Evolutionary conservation across 768 basidiomycete species (phyloP).

Genomic region (Suillus subalutaceus): DNA sequence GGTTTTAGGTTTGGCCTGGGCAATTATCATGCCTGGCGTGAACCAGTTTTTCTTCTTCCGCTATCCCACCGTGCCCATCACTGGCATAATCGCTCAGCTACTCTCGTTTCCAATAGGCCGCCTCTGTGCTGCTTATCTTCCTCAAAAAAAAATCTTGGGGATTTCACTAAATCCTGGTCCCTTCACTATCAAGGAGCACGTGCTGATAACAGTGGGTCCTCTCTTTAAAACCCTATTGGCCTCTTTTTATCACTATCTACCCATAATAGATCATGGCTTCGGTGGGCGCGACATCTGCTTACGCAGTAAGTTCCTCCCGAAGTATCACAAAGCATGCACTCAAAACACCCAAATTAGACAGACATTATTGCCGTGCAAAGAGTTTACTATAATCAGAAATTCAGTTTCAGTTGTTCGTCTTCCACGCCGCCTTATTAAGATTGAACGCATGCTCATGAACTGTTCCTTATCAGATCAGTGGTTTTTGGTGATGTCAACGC

Average conservation of each 20-base stretch:
- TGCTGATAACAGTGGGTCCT: slow-evolving; percentile 55
- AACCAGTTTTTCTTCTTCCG: slow-evolving; percentile 84
- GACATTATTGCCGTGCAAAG: slow-evolving; percentile 79
- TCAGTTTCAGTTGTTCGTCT: slow-evolving; percentile 59
- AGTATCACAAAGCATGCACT: slow-evolving; percentile 9
- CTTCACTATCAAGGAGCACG: slow-evolving; percentile 79
- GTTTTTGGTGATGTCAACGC: slow-evolving; percentile 76
- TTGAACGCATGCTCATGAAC: not conserved
- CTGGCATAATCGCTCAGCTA: slow-evolving; percentile 70
- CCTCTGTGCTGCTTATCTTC: slow-evolving; percentile 54
- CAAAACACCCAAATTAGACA: slow-evolving; percentile 36
- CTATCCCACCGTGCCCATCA: slow-evolving; percentile 65
- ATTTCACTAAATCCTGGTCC: slow-evolving; percentile 72
- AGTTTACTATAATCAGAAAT: slow-evolving; percentile 68
- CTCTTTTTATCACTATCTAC: slow-evolving; percentile 32
- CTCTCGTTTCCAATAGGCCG: slow-evolving; percentile 71
- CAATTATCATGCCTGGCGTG: slow-evolving; percentile 63
- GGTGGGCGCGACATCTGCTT: slow-evolving; percentile 62
- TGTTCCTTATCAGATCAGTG: slow-evolving; percentile 61
- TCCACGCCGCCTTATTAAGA: slow-evolving; percentile 2
- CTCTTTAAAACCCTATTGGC: slow-evolving; percentile 25
- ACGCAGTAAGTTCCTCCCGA: slow-evolving; percentile 46
- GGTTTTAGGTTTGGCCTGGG: slow-evolving; percentile 72
- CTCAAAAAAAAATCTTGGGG: slow-evolving; percentile 59
- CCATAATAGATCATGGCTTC: slow-evolving; percentile 51